Evolutionary conservation across 345 rosid species (phyloP).

Genomic region (Clausena lansium): DNA sequence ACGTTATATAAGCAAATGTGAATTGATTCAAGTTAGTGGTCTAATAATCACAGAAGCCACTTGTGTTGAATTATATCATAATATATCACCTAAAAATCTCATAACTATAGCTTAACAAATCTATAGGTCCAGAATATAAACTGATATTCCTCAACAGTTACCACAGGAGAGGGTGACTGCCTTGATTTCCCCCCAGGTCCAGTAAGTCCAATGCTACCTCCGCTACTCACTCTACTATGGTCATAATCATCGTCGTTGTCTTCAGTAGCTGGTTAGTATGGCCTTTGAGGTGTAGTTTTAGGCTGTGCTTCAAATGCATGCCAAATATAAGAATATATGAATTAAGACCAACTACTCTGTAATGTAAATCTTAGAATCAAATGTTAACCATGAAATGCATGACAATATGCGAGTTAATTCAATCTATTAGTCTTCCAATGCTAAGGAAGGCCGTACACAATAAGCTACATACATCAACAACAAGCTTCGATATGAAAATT

Average conservation of each 20-base stretch:
- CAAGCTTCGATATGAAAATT: not conserved
- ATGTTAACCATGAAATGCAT: not conserved
- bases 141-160: conserved; percentile 10
- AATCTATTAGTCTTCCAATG: not conserved
- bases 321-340: not conserved
- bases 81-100: no score
- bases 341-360: not conserved
- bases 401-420: not conserved
- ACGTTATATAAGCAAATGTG: no score
- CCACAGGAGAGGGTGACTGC: conserved; percentile 39
- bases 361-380: not conserved
- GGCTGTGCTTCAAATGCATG: conserved; percentile 5
- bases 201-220: conserved; percentile 32
- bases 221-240: conserved; percentile 22
- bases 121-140: not conserved
- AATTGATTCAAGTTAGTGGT: no score
- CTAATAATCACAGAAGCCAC: no score
- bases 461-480: not conserved
- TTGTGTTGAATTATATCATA: no score
- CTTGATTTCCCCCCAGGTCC: conserved; percentile 28
- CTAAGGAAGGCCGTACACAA: not conserved
- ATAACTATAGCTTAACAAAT: not conserved
- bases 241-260: conserved; percentile 33
- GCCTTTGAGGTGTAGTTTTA: conserved; percentile 17
- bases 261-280: conserved; percentile 24